Base-by-base conservation (phyloP, 805 yeast genomes). In the Candida sakaeoensis region DNA sequence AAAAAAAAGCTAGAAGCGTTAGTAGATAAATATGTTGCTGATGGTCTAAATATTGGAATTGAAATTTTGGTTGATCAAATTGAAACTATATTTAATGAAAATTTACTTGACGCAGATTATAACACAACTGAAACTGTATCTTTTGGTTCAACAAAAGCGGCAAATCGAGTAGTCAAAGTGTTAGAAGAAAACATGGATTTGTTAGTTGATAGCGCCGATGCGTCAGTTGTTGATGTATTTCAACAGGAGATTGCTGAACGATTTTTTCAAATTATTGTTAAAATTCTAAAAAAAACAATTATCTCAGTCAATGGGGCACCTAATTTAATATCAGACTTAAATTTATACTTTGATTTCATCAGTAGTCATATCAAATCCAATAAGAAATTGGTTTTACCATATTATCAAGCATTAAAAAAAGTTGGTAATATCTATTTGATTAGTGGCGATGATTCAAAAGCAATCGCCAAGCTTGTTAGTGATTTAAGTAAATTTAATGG, bases 171-270 rank as follows among this genome's bases (percentile, higher is more conserved):
- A 3, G 77, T 87, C 2, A 65, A 70, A 15, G 67, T 90, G 17
- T 59, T 93, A 40, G 75, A 75, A 9, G 77, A 80, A 12, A 95
- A 91, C 55, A 79, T 90, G 45, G 77, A 75, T 41, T 63, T 90
- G 41, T 63, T 91, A 32, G 78, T 75, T 13, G 95, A 89, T 2
- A 76, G 93, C 4, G 86, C 96, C 0, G 98, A 91, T 40, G 86
- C 83, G 54, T 76, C 88, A 1, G 82, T 95, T 9, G 75, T 90
- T 18, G 98, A 90, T 50, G 95, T 91, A 0, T 93, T 89, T 55
- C 93, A 90, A 51, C 95, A 90, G 55, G 99, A 93, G 53, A 81
- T 91, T 24, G 96, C 96, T 0, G 86, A 88, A 57, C 60, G 98
- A 31, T 82, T 93, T 44, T 88, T 87, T 53, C 80, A 76, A 27